Base-by-base conservation (phyloP, 1,139 yeast species). In the Taphrina wiesneri region DNA sequence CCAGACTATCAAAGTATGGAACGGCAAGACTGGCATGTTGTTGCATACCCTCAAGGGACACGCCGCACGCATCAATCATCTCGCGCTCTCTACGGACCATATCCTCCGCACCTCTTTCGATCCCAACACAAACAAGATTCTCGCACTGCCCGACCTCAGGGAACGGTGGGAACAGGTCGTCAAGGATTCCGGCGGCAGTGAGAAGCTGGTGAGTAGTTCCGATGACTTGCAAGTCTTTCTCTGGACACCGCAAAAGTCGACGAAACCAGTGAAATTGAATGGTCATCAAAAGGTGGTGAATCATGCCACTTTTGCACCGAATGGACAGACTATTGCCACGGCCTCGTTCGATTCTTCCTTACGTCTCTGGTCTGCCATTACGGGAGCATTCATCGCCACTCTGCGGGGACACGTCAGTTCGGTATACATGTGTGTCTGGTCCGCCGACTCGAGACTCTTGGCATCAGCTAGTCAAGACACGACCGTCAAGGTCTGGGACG, bases 371-470 rank as follows among this genome's bases (percentile, higher is more conserved):
- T 97, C 92, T 75, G 99, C 98, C 34, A 79, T 90, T 70, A 88
- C 89, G 69, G 99, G 99, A n/a, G 88, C 88, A 65, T 93, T 92
- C 72, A 78, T 93, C 51, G 86, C 96, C 5, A 91, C 98, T 0
- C 85, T 95, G 73, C 82, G 99, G 71, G 99, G 99, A 2, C 99
- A 93, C 75, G 99, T 93, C 68, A 97, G 98, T 0, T 91, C 98
- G 2, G 99, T 93, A 0, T 93, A 93, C 75, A 98, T 92, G 77
- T 91, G 96, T n/a, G 91, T 98, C 0, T 93, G 99, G 99, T 90
- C 97, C 2, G 87, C 97, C 1, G 99, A 93, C 75, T 89, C 93
- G 75, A 81, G 99, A 70, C 79, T 93, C 56, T 80, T 93, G 67
- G 99, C 92, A 6, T 88, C 96, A 74, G 89, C 96, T 74, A 91